phyloP scores from a whole-genome alignment of 2,329 filamentous ascomycete genomes.

The Cordyceps pruinosa region DNA sequence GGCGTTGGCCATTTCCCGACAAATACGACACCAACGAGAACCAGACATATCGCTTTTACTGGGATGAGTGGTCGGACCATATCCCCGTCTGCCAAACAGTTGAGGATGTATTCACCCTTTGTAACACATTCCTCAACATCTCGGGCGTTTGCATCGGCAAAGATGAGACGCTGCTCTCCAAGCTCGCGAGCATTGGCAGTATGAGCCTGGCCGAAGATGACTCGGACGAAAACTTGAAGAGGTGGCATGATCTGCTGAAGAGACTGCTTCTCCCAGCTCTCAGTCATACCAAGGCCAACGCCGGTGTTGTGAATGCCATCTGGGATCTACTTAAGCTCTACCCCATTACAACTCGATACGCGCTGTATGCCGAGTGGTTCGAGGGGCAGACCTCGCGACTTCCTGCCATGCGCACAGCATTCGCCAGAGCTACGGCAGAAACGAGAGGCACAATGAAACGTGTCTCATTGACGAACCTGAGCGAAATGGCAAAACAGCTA shows the following conservation, averaged over 20 bases:
- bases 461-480: slow-evolving; percentile 78
- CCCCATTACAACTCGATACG: slow-evolving; percentile 69
- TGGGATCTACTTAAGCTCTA: slow-evolving; percentile 78
- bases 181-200: slow-evolving; percentile 77
- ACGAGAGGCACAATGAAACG: slow-evolving; percentile 84
- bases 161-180: slow-evolving; percentile 69
- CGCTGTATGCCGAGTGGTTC: slow-evolving; percentile 91
- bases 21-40: slow-evolving; percentile 68
- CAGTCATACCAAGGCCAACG: slow-evolving; percentile 78
- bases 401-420: slow-evolving; percentile 71
- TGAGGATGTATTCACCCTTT: slow-evolving; percentile 84
- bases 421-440: slow-evolving; percentile 68
- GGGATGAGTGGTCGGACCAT: slow-evolving; percentile 94
- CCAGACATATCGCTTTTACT: slow-evolving; percentile 86
- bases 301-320: slow-evolving; percentile 76
- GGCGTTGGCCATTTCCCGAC: slow-evolving; percentile 82
- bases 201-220: slow-evolving; percentile 64
- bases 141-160: slow-evolving; percentile 86
- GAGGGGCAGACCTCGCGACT: slow-evolving; percentile 68
- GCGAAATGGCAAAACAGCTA: slow-evolving; percentile 77
- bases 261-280: slow-evolving; percentile 81
- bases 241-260: slow-evolving; percentile 81
- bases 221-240: slow-evolving; percentile 61
- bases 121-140: slow-evolving; percentile 74
- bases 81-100: slow-evolving; percentile 84